A percentile compares a stretch with the other conserved stretches of the same genome.
Evolutionary conservation across 2,329 filamentous ascomycete species (phyloP).

Genomic region (Cladosporium oxysporum): DNA sequence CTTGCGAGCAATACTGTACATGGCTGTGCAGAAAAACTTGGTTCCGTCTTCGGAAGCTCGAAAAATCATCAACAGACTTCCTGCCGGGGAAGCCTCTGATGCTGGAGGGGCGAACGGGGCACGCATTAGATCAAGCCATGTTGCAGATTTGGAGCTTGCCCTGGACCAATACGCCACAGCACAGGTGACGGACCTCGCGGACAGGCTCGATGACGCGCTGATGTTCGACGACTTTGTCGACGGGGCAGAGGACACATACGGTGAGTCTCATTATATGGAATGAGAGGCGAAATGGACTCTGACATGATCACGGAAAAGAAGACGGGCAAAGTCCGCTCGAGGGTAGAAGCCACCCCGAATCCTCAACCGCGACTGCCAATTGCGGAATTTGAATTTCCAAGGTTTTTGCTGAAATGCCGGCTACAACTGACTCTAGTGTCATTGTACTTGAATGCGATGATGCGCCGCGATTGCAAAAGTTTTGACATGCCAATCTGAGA

Average conservation of each 20-base stretch:
- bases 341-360: neutral
- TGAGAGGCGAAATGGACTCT: rapidly evolving
- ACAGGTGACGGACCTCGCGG: neutral
- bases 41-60: neutral
- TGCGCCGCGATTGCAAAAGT: too few relatives aligned
- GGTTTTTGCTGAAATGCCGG: neutral
- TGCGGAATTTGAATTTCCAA: neutral
- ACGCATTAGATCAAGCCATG: constrained; percentile 4
- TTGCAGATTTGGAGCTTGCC: constrained; percentile 4
- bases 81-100: neutral
- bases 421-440: neutral
- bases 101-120: neutral
- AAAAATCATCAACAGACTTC: neutral
- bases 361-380: neutral
- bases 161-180: neutral
- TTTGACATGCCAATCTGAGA: too few relatives aligned
- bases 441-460: neutral
- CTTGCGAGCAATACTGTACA: constrained; percentile 8
- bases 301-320: neutral
- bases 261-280: neutral
- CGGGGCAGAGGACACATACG: neutral
- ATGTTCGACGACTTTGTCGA: constrained; percentile 11
- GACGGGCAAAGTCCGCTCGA: neutral
- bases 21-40: neutral
- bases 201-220: constrained; percentile 9